A percentile compares a stretch with the other conserved stretches of the same genome.
phyloP scores from a whole-genome alignment of 2,329 filamentous ascomycete genomes.

The Arthrobotrys sinensis region DNA sequence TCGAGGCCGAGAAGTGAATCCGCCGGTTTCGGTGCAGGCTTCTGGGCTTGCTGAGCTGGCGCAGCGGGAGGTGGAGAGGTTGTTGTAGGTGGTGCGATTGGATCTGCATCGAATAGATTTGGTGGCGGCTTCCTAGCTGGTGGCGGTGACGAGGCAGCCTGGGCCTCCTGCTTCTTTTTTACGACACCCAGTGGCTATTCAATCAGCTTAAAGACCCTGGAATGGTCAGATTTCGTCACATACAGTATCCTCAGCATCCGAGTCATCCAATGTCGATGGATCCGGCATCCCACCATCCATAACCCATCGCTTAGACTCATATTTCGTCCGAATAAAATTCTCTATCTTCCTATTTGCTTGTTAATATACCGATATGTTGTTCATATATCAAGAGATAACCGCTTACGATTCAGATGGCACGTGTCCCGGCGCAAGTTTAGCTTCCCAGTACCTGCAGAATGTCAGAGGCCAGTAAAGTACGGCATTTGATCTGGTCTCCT shows the following conservation, averaged over 20 bases:
- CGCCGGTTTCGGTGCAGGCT: conserved; percentile 80
- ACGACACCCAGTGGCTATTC: conserved; percentile 76
- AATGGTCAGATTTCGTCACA: conserved; percentile 75
- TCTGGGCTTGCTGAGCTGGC: conserved; percentile 76
- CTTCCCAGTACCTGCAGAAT: conserved; percentile 82
- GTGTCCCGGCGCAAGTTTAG: conserved; percentile 90
- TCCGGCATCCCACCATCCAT: conserved; percentile 97
- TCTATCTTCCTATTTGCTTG: conserved; percentile 81
- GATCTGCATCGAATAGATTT: conserved; percentile 87
- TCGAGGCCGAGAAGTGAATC: conserved; percentile 94
- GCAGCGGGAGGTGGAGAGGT: conserved; percentile 79
- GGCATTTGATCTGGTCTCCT: conserved; percentile 63
- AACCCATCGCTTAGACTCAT: conserved; percentile 98
- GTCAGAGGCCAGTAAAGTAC: conserved; percentile 63
- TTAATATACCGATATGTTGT: conserved; percentile 42
- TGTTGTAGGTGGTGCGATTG: conserved; percentile 76
- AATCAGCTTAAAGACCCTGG: conserved; percentile 72
- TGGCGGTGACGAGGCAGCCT: conserved; percentile 66
- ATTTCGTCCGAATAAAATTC: conserved; percentile 99
- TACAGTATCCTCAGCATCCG: conserved; percentile 86
- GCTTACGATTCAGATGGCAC: conserved; percentile 86
- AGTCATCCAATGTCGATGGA: conserved; percentile 85
- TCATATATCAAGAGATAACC: background rate
- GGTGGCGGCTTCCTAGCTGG: conserved; percentile 66
- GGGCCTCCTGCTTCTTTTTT: conserved; percentile 78